Percentiles rank a stretch among this genome's conserved stretches.
phyloP scores from a whole-genome alignment of 2,329 filamentous ascomycete species.

The Lithohypha guttulata region DNA sequence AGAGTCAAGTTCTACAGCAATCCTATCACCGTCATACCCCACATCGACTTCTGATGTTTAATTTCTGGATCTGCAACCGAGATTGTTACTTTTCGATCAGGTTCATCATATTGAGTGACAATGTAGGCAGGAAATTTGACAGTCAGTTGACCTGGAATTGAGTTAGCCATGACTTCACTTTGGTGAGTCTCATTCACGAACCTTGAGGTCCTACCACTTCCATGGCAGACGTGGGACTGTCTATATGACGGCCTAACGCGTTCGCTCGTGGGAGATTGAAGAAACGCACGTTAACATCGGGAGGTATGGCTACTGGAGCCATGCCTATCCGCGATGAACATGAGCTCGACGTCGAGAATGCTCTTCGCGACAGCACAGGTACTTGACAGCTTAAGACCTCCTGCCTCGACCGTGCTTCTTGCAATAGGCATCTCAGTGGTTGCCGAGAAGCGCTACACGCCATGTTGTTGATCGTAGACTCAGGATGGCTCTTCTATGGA shows the following conservation, averaged over 20 bases:
- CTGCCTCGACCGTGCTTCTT: conserved; percentile 36
- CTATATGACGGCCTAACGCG: conserved; percentile 49
- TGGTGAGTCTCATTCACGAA: conserved; percentile 30
- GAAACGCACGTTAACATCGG: conserved; percentile 63
- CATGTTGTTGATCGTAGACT: too few species aligned
- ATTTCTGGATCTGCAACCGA: conserved; percentile 57
- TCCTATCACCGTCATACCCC: conserved; percentile 78
- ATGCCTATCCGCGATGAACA: conserved; percentile 74
- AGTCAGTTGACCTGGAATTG: conserved; percentile 54
- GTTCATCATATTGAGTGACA: conserved; percentile 56
- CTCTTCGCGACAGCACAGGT: conserved; percentile 52
- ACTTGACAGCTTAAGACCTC: conserved; percentile 63
- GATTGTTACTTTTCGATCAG: conserved; percentile 53
- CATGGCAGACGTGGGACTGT: conserved; percentile 53
- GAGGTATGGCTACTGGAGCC: conserved; percentile 68
- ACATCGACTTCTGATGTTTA: conserved; percentile 83
- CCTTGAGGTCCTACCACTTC: conserved; percentile 73
- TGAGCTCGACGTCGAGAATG: conserved; percentile 61
- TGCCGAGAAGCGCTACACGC: conserved; percentile 53
- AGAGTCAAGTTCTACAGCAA: too few species aligned
- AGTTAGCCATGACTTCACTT: conserved; percentile 13
- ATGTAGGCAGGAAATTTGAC: conserved; percentile 73
- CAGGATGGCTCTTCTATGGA: too few species aligned
- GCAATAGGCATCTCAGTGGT: conserved; percentile 47
- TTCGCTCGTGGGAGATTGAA: conserved; percentile 53